phyloP scores from a whole-genome alignment of 768 basidiomycete genomes.

The Naganishia vaughanmartiniae region DNA sequence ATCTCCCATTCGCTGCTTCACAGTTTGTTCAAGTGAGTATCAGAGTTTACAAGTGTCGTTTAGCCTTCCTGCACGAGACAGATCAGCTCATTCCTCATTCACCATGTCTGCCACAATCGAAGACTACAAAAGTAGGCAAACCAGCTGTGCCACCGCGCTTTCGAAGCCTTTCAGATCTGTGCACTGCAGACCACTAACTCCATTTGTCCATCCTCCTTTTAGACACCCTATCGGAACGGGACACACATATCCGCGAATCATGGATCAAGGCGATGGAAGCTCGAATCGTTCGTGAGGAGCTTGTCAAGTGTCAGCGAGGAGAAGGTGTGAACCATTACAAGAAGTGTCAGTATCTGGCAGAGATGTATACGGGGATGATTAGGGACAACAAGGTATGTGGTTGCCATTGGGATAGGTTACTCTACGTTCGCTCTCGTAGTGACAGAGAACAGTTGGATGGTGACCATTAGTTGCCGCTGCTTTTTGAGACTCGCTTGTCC shows the following conservation, averaged over 20 bases:
- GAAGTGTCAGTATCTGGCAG: constrained; percentile 79
- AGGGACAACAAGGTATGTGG: constrained; percentile 70
- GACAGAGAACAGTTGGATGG: neutral
- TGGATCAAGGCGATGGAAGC: constrained; percentile 95
- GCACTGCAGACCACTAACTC: neutral
- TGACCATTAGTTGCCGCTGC: neutral
- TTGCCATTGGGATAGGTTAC: neutral
- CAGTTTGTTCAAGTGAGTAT: constrained; percentile 1
- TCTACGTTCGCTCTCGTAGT: too few species aligned
- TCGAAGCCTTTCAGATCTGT: neutral
- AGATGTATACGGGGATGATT: constrained; percentile 77
- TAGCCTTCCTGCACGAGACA: neutral
- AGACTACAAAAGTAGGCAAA: constrained; percentile 30
- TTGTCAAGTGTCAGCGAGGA: constrained; percentile 79
- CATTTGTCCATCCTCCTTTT: neutral
- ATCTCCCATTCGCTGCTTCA: constrained; percentile 19
- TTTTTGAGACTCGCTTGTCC: neutral
- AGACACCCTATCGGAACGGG: constrained; percentile 55
- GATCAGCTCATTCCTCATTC: neutral
- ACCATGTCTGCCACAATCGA: constrained; percentile 32
- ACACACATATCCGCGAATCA: constrained; percentile 76
- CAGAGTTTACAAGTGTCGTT: neutral
- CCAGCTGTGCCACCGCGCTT: neutral
- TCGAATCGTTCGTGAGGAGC: constrained; percentile 79
- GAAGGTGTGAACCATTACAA: constrained; percentile 92